These are phyloP conservation scores for Penicillium sclerotigenum DNA, from an alignment of 2,329 filamentous ascomycete genomes.

Conservation along the genomic window DNA sequence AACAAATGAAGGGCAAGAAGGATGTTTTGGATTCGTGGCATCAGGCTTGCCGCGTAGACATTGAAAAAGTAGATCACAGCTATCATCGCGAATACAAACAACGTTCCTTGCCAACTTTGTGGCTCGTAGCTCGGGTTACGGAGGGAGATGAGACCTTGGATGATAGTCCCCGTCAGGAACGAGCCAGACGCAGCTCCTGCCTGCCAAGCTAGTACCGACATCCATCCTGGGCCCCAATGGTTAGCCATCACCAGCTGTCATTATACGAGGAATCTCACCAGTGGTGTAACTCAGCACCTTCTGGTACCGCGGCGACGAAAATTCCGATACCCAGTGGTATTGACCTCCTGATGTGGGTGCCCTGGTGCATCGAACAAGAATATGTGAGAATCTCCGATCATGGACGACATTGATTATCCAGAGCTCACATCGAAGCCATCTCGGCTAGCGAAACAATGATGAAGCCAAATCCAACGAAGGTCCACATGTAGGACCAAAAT, in stretches of 20 bases:
- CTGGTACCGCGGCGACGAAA: constrained; percentile 48
- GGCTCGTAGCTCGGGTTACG: constrained; percentile 42
- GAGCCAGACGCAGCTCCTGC: constrained; percentile 48
- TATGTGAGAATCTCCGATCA: not conserved
- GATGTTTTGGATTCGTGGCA: constrained; percentile 40
- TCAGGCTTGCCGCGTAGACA: constrained; percentile 29
- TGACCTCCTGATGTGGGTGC: constrained; percentile 48
- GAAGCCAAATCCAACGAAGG: constrained; percentile 66
- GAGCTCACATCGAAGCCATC: constrained; percentile 45
- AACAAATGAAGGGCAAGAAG: constrained; percentile 40
- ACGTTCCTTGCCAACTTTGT: constrained; percentile 49
- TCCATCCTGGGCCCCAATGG: constrained; percentile 39
- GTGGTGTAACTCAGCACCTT: constrained; percentile 54
- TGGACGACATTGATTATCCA: not conserved
- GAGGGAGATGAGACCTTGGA: constrained; percentile 46
- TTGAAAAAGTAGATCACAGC: constrained; percentile 46
- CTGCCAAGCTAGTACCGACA: constrained; percentile 50
- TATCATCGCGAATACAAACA: constrained; percentile 49
- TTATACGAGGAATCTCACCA: constrained; percentile 29
- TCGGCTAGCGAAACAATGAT: constrained; percentile 62
- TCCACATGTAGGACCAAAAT: constrained; percentile 33
- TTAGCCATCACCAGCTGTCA: not conserved
- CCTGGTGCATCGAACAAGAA: not conserved
- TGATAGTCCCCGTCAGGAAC: constrained; percentile 49
- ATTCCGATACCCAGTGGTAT: constrained; percentile 58